phyloP scores from a whole-genome alignment of 768 basidiomycete genomes.

The Pleurotus giganteus region DNA sequence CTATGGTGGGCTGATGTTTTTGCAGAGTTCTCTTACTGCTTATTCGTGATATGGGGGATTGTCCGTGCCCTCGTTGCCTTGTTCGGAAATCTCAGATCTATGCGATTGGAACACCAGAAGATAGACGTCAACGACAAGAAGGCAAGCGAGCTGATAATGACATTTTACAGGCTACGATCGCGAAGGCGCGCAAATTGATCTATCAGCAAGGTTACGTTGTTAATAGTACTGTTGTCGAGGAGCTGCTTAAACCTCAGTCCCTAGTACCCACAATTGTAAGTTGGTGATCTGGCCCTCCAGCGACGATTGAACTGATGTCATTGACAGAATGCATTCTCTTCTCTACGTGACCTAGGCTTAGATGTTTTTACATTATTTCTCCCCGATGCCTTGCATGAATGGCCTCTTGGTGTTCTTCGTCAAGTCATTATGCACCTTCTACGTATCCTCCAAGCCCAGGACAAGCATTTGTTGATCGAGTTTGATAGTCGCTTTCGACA shows the following conservation, averaged over 20 bases:
- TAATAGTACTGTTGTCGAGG: conserved; percentile 22
- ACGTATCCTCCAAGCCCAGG: conserved; percentile 10
- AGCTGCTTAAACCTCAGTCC: conserved; percentile 22
- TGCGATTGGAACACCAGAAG: conserved; percentile 24
- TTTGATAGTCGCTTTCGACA: conserved; percentile 10
- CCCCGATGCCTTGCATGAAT: conserved; percentile 12
- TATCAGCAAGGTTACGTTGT: conserved; percentile 25
- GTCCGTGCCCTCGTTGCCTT: conserved; percentile 35
- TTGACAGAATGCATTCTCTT: conserved; percentile 13
- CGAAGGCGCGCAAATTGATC: conserved; percentile 19
- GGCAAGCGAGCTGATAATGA: conserved; percentile 15
- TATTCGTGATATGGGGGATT: conserved; percentile 35
- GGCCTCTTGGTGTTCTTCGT: background rate
- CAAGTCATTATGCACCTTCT: conserved; percentile 2
- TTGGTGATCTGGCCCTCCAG: background rate
- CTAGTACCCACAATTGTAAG: conserved; percentile 28
- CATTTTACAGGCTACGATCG: conserved; percentile 9
- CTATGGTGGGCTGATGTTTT: background rate
- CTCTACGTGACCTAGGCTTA: conserved; percentile 6
- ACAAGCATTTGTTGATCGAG: background rate
- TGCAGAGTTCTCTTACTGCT: conserved; percentile 27
- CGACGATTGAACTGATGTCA: background rate
- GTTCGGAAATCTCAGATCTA: conserved; percentile 25
- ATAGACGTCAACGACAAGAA: conserved; percentile 13
- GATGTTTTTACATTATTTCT: conserved; percentile 12